Percentiles rank a stretch among this genome's conserved stretches.
These are phyloP conservation scores for Neopestalotiopsis clavispora DNA, from an alignment of 2,329 filamentous ascomycete genomes.

Conservation along the genomic window DNA sequence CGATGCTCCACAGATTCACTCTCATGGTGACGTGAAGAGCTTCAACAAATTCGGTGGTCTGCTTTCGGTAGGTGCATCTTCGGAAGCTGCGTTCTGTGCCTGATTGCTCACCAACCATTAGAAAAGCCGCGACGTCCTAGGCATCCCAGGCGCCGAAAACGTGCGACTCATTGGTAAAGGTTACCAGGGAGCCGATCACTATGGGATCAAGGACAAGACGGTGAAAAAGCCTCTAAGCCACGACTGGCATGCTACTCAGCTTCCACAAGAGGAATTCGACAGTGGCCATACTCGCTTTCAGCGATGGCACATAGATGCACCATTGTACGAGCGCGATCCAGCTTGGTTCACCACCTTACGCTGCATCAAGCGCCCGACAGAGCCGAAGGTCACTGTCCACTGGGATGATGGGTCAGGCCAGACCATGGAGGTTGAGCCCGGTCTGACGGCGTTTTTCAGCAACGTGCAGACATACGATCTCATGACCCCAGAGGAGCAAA, in stretches of 20 bases:
- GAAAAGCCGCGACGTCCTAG: slow-evolving; percentile 37
- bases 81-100: neutral
- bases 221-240: slow-evolving; percentile 37
- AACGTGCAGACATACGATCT: slow-evolving; percentile 46
- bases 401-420: slow-evolving; percentile 49
- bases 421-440: slow-evolving; percentile 47
- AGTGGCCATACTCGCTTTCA: slow-evolving; percentile 50
- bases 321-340: slow-evolving; percentile 45
- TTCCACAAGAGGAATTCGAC: slow-evolving; percentile 40
- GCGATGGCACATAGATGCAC: slow-evolving; percentile 54
- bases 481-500: slow-evolving; percentile 45
- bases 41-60: slow-evolving; percentile 46
- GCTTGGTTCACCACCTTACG: slow-evolving; percentile 48
- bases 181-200: slow-evolving; percentile 48
- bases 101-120: slow-evolving; percentile 15
- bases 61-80: slow-evolving; percentile 35
- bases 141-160: slow-evolving; percentile 48
- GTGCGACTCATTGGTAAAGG: slow-evolving; percentile 51
- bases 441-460: slow-evolving; percentile 49
- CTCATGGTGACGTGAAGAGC: slow-evolving; percentile 45
- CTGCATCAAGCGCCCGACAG: slow-evolving; percentile 40
- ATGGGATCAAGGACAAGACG: slow-evolving; percentile 44
- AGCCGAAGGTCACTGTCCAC: slow-evolving; percentile 39
- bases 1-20: slow-evolving; percentile 43
- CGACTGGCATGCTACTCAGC: slow-evolving; percentile 41